These are phyloP conservation scores for Pseudocercospora fijiensis DNA, from an alignment of 2,329 filamentous ascomycete species.

Conservation along the genomic window DNA sequence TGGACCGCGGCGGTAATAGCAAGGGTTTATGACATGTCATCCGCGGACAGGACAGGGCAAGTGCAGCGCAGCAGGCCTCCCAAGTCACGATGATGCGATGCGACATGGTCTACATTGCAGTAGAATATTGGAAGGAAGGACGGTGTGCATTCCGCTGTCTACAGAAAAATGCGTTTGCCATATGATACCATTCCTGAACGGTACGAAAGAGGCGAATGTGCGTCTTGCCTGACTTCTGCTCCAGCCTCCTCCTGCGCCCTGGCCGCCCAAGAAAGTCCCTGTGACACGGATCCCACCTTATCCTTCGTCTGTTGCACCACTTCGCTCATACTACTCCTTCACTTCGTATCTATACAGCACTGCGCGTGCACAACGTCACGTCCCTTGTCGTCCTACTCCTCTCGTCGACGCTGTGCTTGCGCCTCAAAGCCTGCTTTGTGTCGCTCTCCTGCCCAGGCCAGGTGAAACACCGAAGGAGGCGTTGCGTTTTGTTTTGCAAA, in stretches of 20 bases:
- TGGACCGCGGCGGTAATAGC: too few species aligned
- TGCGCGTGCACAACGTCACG: slow-evolving; percentile 8
- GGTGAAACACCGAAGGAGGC: slow-evolving; percentile 10
- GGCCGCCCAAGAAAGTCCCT: not conserved
- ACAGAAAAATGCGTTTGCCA: slow-evolving; percentile 1
- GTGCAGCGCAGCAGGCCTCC: not conserved
- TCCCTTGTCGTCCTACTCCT: not conserved
- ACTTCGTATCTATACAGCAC: not conserved
- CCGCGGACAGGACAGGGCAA: not conserved
- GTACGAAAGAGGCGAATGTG: slow-evolving; percentile 6
- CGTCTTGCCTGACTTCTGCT: slow-evolving; percentile 5
- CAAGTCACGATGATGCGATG: not conserved
- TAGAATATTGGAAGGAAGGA: not conserved
- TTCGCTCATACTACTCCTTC: not conserved
- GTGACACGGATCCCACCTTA: slow-evolving; percentile 4
- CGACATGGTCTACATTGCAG: too few species aligned
- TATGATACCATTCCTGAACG: slow-evolving; percentile 7
- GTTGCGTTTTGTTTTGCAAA: slow-evolving; percentile 11
- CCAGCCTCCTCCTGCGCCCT: too few species aligned
- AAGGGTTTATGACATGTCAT: too few species aligned
- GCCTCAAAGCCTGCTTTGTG: not conserved
- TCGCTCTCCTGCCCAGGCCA: slow-evolving; percentile 6
- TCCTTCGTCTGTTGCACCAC: not conserved
- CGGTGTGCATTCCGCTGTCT: not conserved
- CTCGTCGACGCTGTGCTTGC: slow-evolving; percentile 7